These are phyloP conservation scores for Furculomyces boomerangus DNA, from an alignment of 371 early-diverging fungal genomes.

Conservation along the genomic window DNA sequence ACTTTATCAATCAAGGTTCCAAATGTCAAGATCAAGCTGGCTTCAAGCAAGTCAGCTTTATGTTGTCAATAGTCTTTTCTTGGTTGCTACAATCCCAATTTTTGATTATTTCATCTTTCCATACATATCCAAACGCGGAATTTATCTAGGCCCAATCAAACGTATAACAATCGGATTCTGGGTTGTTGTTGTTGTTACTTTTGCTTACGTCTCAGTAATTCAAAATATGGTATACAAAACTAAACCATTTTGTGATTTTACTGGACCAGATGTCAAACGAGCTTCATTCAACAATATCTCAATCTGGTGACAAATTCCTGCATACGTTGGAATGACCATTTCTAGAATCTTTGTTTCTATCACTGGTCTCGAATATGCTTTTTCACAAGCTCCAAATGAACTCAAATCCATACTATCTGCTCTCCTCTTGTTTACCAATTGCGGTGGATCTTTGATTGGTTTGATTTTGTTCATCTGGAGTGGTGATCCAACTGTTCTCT, in stretches of 20 bases:
- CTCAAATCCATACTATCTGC: constrained; percentile 65
- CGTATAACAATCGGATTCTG: constrained; percentile 55
- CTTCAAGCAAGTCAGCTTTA: constrained; percentile 35
- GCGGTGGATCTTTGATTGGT: constrained; percentile 18
- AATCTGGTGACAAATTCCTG: constrained; percentile 33
- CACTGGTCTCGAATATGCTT: constrained; percentile 61
- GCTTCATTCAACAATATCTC: constrained; percentile 25
- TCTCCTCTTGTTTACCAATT: constrained; percentile 41
- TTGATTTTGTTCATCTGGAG: constrained; percentile 13
- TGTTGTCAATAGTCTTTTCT: constrained; percentile 33
- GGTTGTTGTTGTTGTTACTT: constrained; percentile 32
- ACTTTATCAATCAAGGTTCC: constrained; percentile 46
- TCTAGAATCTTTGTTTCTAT: constrained; percentile 18
- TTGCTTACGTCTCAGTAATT: constrained; percentile 43
- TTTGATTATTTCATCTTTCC: constrained; percentile 50
- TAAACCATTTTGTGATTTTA: constrained; percentile 32
- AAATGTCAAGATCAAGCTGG: constrained; percentile 40
- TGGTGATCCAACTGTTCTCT: constrained; percentile 10
- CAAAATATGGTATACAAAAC: constrained; percentile 41
- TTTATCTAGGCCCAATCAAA: constrained; percentile 41
- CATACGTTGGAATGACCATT: constrained; percentile 5
- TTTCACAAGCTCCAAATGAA: constrained; percentile 46
- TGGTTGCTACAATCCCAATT: constrained; percentile 48
- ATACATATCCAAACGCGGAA: constrained; percentile 31
- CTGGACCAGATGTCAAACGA: constrained; percentile 8